Evolutionary conservation across 495 filamentous ascomycete genomes (phyloP).

Genomic region (Rostrohypoxylon terebratum): DNA sequence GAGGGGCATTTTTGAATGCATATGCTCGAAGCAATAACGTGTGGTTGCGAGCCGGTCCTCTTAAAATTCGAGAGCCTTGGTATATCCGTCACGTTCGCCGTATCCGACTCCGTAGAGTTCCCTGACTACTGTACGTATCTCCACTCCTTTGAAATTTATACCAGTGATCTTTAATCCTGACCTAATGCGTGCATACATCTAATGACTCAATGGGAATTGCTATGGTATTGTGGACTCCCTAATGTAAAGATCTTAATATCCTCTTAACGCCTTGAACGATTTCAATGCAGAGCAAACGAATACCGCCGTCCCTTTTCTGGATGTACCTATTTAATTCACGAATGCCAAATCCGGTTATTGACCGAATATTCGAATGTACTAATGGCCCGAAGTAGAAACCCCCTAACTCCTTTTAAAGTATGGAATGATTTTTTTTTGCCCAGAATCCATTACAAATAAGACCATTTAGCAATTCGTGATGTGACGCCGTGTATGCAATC

Average conservation of each 20-base stretch:
- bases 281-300: constrained; percentile 27
- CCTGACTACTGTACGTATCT: not conserved
- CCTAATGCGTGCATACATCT: constrained; percentile 11
- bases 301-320: constrained; percentile 13
- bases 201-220: constrained; percentile 15
- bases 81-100: constrained; percentile 18
- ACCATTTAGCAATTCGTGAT: constrained; percentile 23
- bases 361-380: constrained; percentile 29
- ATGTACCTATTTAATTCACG: constrained; percentile 15
- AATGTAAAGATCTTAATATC: constrained; percentile 7
- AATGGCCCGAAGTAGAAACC: constrained; percentile 25
- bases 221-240: constrained; percentile 16
- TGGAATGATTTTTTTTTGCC: constrained; percentile 23
- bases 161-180: constrained; percentile 18
- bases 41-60: not conserved
- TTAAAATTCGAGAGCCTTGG: not conserved
- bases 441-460: constrained; percentile 20
- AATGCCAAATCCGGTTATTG: constrained; percentile 31
- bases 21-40: constrained; percentile 26
- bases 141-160: constrained; percentile 15
- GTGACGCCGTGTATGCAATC: constrained; percentile 32
- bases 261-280: constrained; percentile 27
- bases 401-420: constrained; percentile 41
- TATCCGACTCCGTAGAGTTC: constrained; percentile 13
- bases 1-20: constrained; percentile 11